A percentile compares a stretch with the other conserved stretches of the same genome.
Conservation (phyloP, 495 filamentous ascomycete species). For the Penicillium salamii region DNA sequence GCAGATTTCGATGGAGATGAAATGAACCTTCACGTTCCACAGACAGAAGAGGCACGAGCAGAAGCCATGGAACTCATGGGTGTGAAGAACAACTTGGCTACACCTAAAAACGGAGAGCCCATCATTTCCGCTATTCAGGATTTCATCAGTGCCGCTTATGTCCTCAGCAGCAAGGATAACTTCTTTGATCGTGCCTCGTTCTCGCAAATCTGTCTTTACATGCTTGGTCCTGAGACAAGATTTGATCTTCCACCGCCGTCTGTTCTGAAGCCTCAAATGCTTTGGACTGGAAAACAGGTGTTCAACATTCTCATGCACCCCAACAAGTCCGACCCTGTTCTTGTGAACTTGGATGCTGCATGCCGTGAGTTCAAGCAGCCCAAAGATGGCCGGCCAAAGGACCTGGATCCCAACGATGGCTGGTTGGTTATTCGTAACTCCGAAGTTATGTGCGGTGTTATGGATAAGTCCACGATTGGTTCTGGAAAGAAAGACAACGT, state of each 20-base stretch:
- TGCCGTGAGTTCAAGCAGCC: conserved; percentile 73
- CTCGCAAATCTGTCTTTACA: conserved; percentile 85
- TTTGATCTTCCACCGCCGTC: conserved; percentile 85
- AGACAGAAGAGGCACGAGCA: conserved; percentile 93
- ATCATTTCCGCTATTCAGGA: conserved; percentile 98
- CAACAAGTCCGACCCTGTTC: conserved; percentile 72
- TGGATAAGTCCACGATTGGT: conserved; percentile 96
- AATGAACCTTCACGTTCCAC: conserved; percentile 98
- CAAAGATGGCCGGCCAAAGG: conserved; percentile 50
- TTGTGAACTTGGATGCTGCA: conserved; percentile 90
- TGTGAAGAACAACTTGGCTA: conserved; percentile 92
- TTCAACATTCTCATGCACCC: conserved; percentile 95
- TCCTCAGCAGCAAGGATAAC: conserved; percentile 87
- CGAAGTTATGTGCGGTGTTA: conserved; percentile 95
- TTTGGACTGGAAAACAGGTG: conserved; percentile 98
- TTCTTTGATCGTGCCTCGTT: conserved; percentile 88
- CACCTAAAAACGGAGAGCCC: conserved; percentile 95
- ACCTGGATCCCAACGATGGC: conserved; percentile 79
- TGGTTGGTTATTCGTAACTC: conserved; percentile 94
- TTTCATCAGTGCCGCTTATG: conserved; percentile 93
- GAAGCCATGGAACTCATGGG: conserved; percentile 98
- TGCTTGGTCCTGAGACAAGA: conserved; percentile 78
- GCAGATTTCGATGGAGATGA: conserved; percentile 99
- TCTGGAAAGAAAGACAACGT: conserved; percentile 96
- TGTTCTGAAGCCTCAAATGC: conserved; percentile 76